Conservation (phyloP, 73 alveolate genomes). For the Tetrahymena elliotti region DNA sequence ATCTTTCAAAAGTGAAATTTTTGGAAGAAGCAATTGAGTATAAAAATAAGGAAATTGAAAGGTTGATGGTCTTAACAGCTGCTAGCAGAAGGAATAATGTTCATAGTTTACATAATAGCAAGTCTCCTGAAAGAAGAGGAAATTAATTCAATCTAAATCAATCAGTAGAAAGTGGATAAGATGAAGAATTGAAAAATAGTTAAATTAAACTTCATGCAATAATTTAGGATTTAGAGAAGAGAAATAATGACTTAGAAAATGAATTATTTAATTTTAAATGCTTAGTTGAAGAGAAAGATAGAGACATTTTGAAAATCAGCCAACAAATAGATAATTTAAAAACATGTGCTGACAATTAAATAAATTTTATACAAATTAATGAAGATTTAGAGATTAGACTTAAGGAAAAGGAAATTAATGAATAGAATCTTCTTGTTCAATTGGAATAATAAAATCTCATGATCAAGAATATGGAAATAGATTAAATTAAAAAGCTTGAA, state of each 20-base stretch:
- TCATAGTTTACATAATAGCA: not conserved
- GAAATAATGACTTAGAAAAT: not conserved
- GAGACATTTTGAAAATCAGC: not conserved
- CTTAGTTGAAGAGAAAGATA: not conserved
- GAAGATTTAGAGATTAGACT: not conserved
- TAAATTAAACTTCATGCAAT: not conserved
- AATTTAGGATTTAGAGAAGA: not conserved
- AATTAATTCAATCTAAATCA: not conserved
- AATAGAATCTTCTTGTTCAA: not conserved
- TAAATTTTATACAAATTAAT: not conserved
- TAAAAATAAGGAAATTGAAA: not conserved
- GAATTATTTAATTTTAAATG: not conserved
- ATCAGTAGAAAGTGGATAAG: not conserved
- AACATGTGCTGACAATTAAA: not conserved
- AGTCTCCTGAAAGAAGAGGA: not conserved
- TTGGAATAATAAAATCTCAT: not conserved
- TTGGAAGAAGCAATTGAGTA: not conserved
- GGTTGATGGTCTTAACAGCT: not conserved
- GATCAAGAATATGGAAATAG: not conserved
- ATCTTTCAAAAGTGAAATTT: not conserved
- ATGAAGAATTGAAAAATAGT: not conserved
- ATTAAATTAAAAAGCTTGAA: not conserved
- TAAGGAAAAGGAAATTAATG: not conserved
- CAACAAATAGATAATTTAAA: not conserved
- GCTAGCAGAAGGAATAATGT: not conserved